Evolutionary conservation across 192 early-diverging fungal genomes (phyloP).

Genomic region (Kickxella alabastrina): DNA sequence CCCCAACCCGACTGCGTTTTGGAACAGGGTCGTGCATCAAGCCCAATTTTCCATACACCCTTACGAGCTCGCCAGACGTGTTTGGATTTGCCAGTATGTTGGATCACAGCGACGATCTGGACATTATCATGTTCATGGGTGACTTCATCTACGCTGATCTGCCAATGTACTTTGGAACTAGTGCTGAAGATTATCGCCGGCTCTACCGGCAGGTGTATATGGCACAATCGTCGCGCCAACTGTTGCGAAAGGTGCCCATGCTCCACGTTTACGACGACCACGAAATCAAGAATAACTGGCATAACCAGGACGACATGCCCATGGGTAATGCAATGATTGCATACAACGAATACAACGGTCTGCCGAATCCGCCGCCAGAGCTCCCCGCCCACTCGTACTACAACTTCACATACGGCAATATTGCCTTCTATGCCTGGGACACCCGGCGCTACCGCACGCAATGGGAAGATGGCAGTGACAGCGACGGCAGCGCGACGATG

Average conservation of each 20-base stretch:
- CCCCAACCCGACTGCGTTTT: constrained; percentile 31
- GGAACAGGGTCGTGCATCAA: constrained; percentile 53
- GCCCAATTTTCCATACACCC: constrained; percentile 50
- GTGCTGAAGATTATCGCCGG: constrained; percentile 40
- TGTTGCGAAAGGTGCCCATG: constrained; percentile 40
- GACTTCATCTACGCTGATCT: constrained; percentile 56
- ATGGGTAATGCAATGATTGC: constrained; percentile 47
- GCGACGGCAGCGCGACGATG: constrained; percentile 20
- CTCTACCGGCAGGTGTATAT: constrained; percentile 50
- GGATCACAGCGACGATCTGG: constrained; percentile 31
- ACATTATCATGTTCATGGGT: constrained; percentile 51
- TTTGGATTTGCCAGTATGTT: constrained; percentile 44
- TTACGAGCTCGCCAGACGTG: constrained; percentile 22
- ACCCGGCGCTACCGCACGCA: constrained; percentile 53
- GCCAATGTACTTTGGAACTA: constrained; percentile 43
- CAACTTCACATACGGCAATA: constrained; percentile 47
- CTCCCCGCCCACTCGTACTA: constrained; percentile 31
- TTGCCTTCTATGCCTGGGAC: constrained; percentile 52
- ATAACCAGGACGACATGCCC: constrained; percentile 23
- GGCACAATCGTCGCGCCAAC: constrained; percentile 27
- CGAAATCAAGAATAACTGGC: constrained; percentile 56
- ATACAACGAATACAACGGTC: constrained; percentile 50
- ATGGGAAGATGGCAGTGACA: constrained; percentile 11
- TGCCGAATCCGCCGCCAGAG: constrained; percentile 27
- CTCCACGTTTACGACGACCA: constrained; percentile 55